Evolutionary conservation across 1,284 basidiomycete species (phyloP).

Genomic region (Malassezia yamatoensis): DNA sequence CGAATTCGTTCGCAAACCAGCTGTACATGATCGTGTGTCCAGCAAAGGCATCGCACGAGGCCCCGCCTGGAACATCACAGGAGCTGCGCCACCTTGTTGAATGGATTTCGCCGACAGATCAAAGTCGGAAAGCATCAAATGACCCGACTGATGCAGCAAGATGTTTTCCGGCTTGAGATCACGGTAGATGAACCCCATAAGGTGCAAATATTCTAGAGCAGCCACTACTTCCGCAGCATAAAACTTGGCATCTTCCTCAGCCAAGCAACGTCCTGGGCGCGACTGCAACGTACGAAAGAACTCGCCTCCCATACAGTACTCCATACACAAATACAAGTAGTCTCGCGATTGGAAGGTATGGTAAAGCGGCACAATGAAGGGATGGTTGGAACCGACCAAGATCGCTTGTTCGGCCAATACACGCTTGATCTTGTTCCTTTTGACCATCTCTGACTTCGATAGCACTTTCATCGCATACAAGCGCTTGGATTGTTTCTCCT

Average conservation of each 20-base stretch:
- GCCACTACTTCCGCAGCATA: slow-evolving; percentile 98
- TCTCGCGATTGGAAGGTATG: slow-evolving; percentile 47
- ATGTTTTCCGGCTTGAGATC: slow-evolving; percentile 99
- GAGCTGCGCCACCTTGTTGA: slow-evolving; percentile 65
- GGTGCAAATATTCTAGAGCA: slow-evolving; percentile 92
- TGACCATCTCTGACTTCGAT: slow-evolving; percentile 48
- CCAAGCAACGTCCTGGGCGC: slow-evolving; percentile 84
- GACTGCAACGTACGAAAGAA: slow-evolving; percentile 80
- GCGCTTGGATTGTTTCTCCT: slow-evolving; percentile 36
- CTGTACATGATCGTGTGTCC: slow-evolving; percentile 93
- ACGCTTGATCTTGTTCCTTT: slow-evolving; percentile 47
- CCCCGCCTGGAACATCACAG: slow-evolving; percentile 74
- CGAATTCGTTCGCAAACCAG: slow-evolving; percentile 93
- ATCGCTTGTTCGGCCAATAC: slow-evolving; percentile 47
- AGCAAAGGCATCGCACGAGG: slow-evolving; percentile 84
- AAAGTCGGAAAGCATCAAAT: slow-evolving; percentile 99
- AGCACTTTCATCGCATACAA: slow-evolving; percentile 47
- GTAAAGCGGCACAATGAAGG: slow-evolving; percentile 47
- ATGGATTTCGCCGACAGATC: slow-evolving; percentile 93
- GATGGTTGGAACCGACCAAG: slow-evolving; percentile 42
- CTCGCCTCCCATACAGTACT: slow-evolving; percentile 96
- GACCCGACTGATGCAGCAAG: slow-evolving; percentile 91
- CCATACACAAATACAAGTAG: slow-evolving; percentile 47
- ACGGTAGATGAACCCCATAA: slow-evolving; percentile 98
- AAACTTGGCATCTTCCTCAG: slow-evolving; percentile 89